These are phyloP conservation scores for Stellera chamaejasme DNA, from an alignment of 345 rosid genomes.

Conservation along the genomic window DNA sequence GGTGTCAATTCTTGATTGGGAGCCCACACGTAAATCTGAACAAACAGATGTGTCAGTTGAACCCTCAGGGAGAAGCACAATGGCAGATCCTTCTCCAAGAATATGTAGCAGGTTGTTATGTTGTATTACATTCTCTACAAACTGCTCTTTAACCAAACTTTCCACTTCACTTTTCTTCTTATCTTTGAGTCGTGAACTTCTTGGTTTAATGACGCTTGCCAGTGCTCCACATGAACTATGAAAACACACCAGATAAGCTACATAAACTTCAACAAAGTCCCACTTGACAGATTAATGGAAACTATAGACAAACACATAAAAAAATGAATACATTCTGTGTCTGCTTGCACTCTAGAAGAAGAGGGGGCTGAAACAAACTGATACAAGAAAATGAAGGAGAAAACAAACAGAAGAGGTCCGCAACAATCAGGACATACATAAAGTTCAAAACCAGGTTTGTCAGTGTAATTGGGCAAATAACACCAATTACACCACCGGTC, in stretches of 20 bases:
- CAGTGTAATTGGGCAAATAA: too few species aligned
- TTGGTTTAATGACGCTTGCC: slow-evolving; percentile 47
- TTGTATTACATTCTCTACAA: slow-evolving; percentile 56
- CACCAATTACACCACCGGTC: too few species aligned
- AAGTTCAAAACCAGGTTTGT: too few species aligned
- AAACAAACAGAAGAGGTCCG: too few species aligned
- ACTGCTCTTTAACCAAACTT: slow-evolving; percentile 65
- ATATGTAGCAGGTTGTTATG: slow-evolving; percentile 59
- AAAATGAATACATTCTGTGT: too few species aligned
- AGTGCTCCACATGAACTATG: slow-evolving; percentile 52
- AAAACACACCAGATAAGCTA: slow-evolving; percentile 10
- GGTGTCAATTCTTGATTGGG: slow-evolving; percentile 39
- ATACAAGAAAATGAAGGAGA: too few species aligned
- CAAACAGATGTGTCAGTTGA: slow-evolving; percentile 67
- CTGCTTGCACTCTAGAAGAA: too few species aligned
- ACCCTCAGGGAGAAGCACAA: slow-evolving; percentile 68
- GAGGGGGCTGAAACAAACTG: too few species aligned
- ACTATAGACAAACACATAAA: too few species aligned
- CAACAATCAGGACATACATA: too few species aligned
- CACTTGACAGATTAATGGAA: too few species aligned
- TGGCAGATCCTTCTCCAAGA: slow-evolving; percentile 74
- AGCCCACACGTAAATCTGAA: slow-evolving; percentile 63
- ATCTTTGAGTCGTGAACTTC: slow-evolving; percentile 89
- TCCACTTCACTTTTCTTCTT: slow-evolving; percentile 90
- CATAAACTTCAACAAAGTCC: neutral